phyloP scores from a whole-genome alignment of 2,329 filamentous ascomycete species.

The Stemphylium vesicarium region DNA sequence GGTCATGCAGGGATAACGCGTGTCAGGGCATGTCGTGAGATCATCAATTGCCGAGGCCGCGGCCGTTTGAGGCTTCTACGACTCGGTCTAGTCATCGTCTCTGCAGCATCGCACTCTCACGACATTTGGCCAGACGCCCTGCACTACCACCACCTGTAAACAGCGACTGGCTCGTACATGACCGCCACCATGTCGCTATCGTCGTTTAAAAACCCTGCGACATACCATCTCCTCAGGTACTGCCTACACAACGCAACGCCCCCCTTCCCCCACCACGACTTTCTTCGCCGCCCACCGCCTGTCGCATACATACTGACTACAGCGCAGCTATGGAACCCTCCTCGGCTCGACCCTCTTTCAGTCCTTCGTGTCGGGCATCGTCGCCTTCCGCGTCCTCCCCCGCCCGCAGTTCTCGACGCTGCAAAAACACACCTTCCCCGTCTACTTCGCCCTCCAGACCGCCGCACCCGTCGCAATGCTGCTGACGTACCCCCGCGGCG shows the following conservation, averaged over 20 bases:
- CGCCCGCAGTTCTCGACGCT: slow-evolving; percentile 81
- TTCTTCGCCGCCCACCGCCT: background rate
- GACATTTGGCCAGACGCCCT: background rate
- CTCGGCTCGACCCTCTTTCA: slow-evolving; percentile 89
- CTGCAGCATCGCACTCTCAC: background rate
- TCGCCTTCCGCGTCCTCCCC: slow-evolving; percentile 78
- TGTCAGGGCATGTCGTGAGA: slow-evolving; percentile 25
- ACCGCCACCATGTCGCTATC: slow-evolving; percentile 51
- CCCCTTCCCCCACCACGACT: slow-evolving; percentile 2
- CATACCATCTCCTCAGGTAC: slow-evolving; percentile 79
- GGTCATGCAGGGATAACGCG: slow-evolving; percentile 10
- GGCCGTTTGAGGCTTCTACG: background rate
- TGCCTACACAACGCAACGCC: background rate
- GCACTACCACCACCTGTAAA: background rate
- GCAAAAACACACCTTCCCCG: slow-evolving; percentile 78
- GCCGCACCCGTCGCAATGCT: slow-evolving; percentile 74
- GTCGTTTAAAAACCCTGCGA: slow-evolving; percentile 66
- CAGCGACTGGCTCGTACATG: background rate
- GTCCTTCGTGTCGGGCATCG: slow-evolving; percentile 75
- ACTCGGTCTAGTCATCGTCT: background rate
- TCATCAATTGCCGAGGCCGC: slow-evolving; percentile 27
- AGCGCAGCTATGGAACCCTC: slow-evolving; percentile 78
- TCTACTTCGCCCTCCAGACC: slow-evolving; percentile 88
- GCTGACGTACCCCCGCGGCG: slow-evolving; percentile 72
- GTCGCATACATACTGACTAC: background rate